Evolutionary conservation across 106 monocot species (phyloP).

Genomic region (Dendrobium catenatum): DNA sequence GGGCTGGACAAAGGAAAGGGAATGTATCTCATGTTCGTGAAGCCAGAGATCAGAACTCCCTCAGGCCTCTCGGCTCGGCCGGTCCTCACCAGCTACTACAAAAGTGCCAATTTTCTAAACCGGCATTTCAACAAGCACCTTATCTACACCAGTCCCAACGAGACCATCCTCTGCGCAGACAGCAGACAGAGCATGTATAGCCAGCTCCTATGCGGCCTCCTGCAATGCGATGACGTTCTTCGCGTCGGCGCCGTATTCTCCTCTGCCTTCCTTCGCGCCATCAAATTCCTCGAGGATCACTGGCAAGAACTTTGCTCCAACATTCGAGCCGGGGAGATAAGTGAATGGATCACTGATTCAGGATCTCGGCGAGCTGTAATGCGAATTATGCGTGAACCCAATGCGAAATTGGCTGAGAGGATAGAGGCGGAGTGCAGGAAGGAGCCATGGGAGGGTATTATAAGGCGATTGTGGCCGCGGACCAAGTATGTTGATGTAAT

Average conservation of each 20-base stretch:
- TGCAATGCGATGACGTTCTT: conserved; percentile 37
- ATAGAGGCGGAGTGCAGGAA: background rate
- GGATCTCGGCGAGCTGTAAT: conserved; percentile 25
- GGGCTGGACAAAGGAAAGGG: conserved; percentile 63
- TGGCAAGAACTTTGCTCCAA: conserved; percentile 34
- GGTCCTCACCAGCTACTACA: conserved; percentile 33
- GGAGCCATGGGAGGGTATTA: background rate
- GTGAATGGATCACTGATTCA: conserved; percentile 26
- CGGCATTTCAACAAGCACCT: conserved; percentile 56
- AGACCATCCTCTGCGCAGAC: conserved; percentile 33
- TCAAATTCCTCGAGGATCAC: conserved; percentile 58
- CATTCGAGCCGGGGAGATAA: conserved; percentile 32
- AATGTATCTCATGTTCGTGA: conserved; percentile 56
- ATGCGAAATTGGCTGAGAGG: conserved; percentile 6
- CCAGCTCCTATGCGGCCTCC: conserved; percentile 47
- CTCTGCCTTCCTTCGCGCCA: conserved; percentile 59
- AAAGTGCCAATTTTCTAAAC: conserved; percentile 31
- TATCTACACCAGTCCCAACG: conserved; percentile 52
- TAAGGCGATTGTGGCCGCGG: background rate
- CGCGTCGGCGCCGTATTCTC: conserved; percentile 60
- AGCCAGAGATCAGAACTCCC: conserved; percentile 53
- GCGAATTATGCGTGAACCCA: conserved; percentile 16
- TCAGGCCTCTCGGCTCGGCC: conserved; percentile 50
- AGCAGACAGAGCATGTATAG: conserved; percentile 27
- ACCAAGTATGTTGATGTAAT: conserved; percentile 1